Evolutionary conservation across 371 early-diverging fungal species (phyloP), one percentile per base, ranked within the genome.

Genomic region (Catenaria anguillulae): DNA sequence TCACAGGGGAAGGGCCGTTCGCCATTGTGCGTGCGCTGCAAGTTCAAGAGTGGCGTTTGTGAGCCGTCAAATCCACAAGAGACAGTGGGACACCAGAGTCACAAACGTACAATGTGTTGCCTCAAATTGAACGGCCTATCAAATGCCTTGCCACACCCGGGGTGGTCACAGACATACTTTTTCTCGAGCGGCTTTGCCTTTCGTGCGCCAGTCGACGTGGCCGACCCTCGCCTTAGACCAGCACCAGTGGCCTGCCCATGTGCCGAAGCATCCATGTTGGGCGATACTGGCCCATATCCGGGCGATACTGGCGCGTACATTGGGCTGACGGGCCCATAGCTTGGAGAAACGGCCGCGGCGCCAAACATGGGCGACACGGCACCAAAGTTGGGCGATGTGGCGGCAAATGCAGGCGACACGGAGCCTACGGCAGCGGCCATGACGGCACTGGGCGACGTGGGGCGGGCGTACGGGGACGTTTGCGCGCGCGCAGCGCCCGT

Each of bases 141-240:
- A 58, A 58, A 58, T 10, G 58, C 58, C 42, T 58, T 58, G 36
- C 34, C 58, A 34, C 58, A 58, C 10, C 58, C 58, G n/a, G 58
- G 58, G 42, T 33, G 29, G 29, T 36, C 37, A 34, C 58, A 58
- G 1, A 58, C 13, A 29, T 50, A 50, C 29, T 26, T 24, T 26
- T 50, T 50, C 29, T 24, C 29, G 10, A 50, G 29, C 50, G 50
- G 50, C 50, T 50, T 50, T 4, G 24, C 10, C 29, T 50, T 24
- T 0, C 50, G 50, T 6, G 2, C 29, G 50, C 12, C 29, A 6
- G 13, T 8, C 0, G n/a, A n/a, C n/a, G 50, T 29, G 50, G 19
- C 50, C 2, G 19, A 12, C 4, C 45, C 21, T 12, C 45, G 40
- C 40, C 17, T 40, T 17, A 40, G 40, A 40, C 10, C 40, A 5